Percentiles rank a stretch among this genome's conserved stretches.
Conservation (phyloP, 345 rosid species). For the Turritis glabra region DNA sequence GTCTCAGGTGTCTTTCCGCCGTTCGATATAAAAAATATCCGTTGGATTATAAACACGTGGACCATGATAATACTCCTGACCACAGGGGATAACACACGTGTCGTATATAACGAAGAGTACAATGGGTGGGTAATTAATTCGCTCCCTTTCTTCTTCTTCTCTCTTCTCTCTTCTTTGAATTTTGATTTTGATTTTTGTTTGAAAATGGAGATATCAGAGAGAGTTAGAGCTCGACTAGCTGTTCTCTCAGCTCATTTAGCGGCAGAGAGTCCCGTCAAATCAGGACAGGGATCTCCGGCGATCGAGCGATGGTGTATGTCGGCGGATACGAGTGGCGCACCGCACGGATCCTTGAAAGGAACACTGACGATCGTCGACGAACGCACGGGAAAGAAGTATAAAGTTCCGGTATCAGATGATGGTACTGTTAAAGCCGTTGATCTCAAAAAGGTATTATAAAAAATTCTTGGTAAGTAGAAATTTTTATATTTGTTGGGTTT, state of each 20-base stretch:
- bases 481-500: background rate
- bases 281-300: constrained; percentile 14
- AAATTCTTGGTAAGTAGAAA: background rate
- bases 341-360: constrained; percentile 60
- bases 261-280: constrained; percentile 8
- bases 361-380: constrained; percentile 69
- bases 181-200: background rate
- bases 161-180: background rate
- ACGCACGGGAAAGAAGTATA: constrained; percentile 66
- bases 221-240: constrained; percentile 60
- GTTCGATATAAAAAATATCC: background rate
- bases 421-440: constrained; percentile 84
- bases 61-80: background rate
- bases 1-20: background rate
- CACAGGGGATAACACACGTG: background rate
- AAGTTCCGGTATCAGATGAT: constrained; percentile 55
- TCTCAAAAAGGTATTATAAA: constrained; percentile 70
- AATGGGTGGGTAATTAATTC: background rate
- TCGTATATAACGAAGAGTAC: background rate
- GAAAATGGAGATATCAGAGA: constrained; percentile 37
- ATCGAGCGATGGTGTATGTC: constrained; percentile 57
- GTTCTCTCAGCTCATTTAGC: constrained; percentile 69
- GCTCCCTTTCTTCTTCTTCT: constrained; percentile 19
- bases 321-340: constrained; percentile 42
- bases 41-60: background rate